Base-by-base conservation (phyloP, 345 rosid species). In the Hibiscus tridactylites region DNA sequence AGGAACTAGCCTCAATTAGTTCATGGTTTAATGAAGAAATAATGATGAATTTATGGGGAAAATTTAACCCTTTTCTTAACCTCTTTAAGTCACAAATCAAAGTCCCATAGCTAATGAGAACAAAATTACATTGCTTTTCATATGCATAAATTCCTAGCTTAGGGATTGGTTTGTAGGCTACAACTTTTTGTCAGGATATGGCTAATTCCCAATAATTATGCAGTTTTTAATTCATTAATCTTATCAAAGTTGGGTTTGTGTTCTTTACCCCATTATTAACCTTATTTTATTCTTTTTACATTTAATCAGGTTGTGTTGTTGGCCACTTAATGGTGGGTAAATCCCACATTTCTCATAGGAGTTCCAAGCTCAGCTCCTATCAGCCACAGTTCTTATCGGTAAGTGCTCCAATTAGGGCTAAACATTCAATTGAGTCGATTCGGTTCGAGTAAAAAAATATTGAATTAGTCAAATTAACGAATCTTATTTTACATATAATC, bases 261-360 rank as follows among this genome's bases (percentile, higher is more conserved):
- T 76, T 75, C 39, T 70, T 75, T 54, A 39, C 66, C 70, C 76
- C 73, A 80, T 80, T 71, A 71, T 76, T 71, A 42, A 28, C 33
- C 73, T 37, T 80, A 61, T 76, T 80, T 75, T 80, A 78, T 64
- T 78, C 59, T 71, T 9, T 37, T 10, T 42, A 76, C 85, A 74
- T 67, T 74, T 75, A 73, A 78, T 80, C 65, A 74, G 86, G 84
- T 77, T 79, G 58, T 79, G 83, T 63, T 88, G 88, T 84, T 88
- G 79, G 85, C 88, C 90, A 88, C 88, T 86, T 62, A 44, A 73
- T 76, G 79, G 77, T 65, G 29, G 69, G 74, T 56, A 72, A 44
- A 44, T 54, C 13, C 50, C 64, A 28, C 62, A 54, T 53, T 73
- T 71, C 42, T 70, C 62, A 37, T 21, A 35, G 49, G 49, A 56